These are phyloP conservation scores for Candida xyloterini DNA, from an alignment of 805 yeast genomes.

Conservation along the genomic window DNA sequence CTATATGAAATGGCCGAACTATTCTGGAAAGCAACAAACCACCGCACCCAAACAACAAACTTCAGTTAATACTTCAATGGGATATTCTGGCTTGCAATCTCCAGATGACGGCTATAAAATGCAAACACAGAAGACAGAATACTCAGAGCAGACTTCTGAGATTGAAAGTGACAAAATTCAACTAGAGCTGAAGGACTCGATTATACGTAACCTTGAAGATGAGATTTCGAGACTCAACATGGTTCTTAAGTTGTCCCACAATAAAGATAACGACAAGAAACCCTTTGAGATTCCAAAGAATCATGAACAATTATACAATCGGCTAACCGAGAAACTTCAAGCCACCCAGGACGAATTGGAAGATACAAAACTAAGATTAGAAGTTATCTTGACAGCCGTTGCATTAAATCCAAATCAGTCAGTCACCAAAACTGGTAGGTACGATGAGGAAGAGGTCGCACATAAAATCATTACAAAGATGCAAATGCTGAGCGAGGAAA, in stretches of 20 bases:
- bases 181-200: conserved; percentile 52
- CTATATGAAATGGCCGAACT: conserved; percentile 19
- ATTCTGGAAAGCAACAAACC: conserved; percentile 12
- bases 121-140: conserved; percentile 5
- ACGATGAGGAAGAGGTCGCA: conserved; percentile 71
- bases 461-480: conserved; percentile 67
- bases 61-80: conserved; percentile 10
- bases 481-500: conserved; percentile 61
- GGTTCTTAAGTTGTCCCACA: conserved; percentile 43
- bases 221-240: conserved; percentile 41
- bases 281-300: conserved; percentile 33
- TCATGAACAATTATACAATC: conserved; percentile 32
- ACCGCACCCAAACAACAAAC: conserved; percentile 5
- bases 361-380: conserved; percentile 62
- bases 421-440: conserved; percentile 53
- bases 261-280: conserved; percentile 11
- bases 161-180: conserved; percentile 45
- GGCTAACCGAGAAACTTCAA: conserved; percentile 28
- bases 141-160: conserved; percentile 14
- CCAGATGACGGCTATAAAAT: conserved; percentile 5
- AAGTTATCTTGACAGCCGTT: conserved; percentile 56
- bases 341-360: conserved; percentile 45
- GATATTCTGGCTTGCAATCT: conserved; percentile 9
- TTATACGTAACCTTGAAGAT: conserved; percentile 43
- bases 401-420: conserved; percentile 47